Evolutionary conservation across 106 monocot genomes (phyloP), one percentile per base, ranked within the genome.

Genomic region (Iris macrosiphon): DNA sequence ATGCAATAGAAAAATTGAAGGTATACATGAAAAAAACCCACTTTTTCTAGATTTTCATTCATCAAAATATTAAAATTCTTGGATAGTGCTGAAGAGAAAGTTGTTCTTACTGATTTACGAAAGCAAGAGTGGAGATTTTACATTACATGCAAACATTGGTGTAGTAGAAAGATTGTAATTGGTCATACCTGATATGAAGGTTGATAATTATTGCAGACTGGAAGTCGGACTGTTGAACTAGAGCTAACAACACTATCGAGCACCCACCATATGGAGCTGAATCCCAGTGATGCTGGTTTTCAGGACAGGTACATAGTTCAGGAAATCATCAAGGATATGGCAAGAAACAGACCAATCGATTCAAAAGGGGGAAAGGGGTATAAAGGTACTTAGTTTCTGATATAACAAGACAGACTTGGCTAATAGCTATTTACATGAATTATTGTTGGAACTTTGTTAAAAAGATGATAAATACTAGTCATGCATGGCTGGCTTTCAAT

Each of bases 311-410:
- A 96, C 66, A 72, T 96, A 57, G 86, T 96, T 60, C 95, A 96
- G 57, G 95, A 96, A 60, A 83, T 96, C 40, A 96, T 96, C 19
- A 96, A 96, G 37, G 95, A 96, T 50, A 96, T 96, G 95, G 86
- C 95, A 15, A 96, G 73, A 44, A 85, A 72, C 31, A 79, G 95
- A 53, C 85, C 95, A 13, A 82, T 96, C n/a, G 83, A 86, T 61
- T 65, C 80, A 17, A 86, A 96, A 50, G 95, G 95, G 4, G 86
- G 77, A 63, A 96, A 72, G 55, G 79, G 79, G 11, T 85, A 74
- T 69, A 96, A 96, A 86, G 95, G 89, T 96, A 69, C 38, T 24
- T 62, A 4, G 17, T 21, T 23, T 34, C 4, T 55, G 0, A 14
- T 26, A 39, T 41, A 32, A 7, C 0, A 51, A 6, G 1, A 51